Conservation (phyloP, 2,329 filamentous ascomycete species). For the Calonectria honghensis region DNA sequence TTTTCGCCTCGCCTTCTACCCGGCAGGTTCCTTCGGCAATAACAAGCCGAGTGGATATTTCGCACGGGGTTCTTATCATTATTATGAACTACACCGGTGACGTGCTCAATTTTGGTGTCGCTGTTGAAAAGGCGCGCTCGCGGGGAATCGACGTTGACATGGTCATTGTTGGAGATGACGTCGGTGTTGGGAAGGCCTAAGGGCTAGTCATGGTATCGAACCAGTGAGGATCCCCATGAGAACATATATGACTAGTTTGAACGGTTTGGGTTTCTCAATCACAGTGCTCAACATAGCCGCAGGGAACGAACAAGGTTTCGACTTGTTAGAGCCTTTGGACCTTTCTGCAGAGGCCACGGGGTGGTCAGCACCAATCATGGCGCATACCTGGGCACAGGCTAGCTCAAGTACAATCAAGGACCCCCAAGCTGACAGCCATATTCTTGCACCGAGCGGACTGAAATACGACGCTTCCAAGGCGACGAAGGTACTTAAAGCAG, state of each 20-base stretch:
- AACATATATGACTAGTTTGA: slow-evolving; percentile 84
- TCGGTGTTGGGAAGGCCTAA: slow-evolving; percentile 76
- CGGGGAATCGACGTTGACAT: slow-evolving; percentile 75
- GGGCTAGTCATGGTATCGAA: slow-evolving; percentile 61
- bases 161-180: slow-evolving; percentile 80
- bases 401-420: not conserved
- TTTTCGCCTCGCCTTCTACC: slow-evolving; percentile 79
- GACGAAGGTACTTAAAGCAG: slow-evolving; percentile 7
- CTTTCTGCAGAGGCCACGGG: not conserved
- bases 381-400: not conserved
- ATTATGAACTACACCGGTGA: slow-evolving; percentile 80
- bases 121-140: slow-evolving; percentile 77
- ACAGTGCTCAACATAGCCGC: slow-evolving; percentile 59
- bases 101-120: slow-evolving; percentile 80
- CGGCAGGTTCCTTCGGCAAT: slow-evolving; percentile 69
- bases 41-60: not conserved
- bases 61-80: slow-evolving; percentile 67
- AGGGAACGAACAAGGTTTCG: not conserved
- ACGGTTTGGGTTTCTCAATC: slow-evolving; percentile 82
- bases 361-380: not conserved
- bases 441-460: not conserved
- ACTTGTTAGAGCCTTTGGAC: slow-evolving; percentile 23
- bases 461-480: not conserved
- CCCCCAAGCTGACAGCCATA: not conserved
- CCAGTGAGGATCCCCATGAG: slow-evolving; percentile 63